Conservation (phyloP, 148 eudicot species). For the Heliosperma pusillum region DNA sequence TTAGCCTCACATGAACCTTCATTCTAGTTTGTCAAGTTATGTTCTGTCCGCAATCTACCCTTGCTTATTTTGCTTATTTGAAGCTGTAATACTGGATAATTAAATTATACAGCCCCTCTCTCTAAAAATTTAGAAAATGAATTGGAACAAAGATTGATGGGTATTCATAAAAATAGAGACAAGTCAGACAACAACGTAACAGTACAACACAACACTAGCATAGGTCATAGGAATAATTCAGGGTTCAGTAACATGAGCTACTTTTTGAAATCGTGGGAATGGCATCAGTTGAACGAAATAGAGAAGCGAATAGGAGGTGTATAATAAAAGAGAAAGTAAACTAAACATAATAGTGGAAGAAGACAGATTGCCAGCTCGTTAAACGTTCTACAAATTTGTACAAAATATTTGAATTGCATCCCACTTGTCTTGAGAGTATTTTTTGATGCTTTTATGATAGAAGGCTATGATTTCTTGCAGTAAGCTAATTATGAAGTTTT, state of each 20-base stretch:
- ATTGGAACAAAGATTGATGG: neutral
- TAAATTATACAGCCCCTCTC: neutral
- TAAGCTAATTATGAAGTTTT: neutral
- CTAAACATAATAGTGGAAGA: neutral
- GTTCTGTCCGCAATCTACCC: neutral
- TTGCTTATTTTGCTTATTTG: neutral
- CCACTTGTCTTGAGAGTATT: neutral
- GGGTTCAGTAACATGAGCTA: neutral
- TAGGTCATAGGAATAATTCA: neutral
- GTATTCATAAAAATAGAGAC: neutral
- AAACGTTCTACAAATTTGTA: neutral
- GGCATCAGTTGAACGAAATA: neutral
- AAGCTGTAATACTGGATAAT: neutral
- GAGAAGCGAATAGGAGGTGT: neutral
- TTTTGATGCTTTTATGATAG: neutral
- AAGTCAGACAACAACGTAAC: neutral
- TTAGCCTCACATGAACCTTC: neutral
- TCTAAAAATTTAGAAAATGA: neutral
- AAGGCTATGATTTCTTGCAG: neutral
- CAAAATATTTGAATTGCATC: neutral
- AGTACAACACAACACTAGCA: neutral
- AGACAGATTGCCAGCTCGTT: neutral
- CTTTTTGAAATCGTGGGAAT: neutral
- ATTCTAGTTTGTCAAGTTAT: neutral
- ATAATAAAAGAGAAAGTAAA: neutral